Base-by-base conservation (phyloP, 495 filamentous ascomycete species). In the Glonium stellatum region DNA sequence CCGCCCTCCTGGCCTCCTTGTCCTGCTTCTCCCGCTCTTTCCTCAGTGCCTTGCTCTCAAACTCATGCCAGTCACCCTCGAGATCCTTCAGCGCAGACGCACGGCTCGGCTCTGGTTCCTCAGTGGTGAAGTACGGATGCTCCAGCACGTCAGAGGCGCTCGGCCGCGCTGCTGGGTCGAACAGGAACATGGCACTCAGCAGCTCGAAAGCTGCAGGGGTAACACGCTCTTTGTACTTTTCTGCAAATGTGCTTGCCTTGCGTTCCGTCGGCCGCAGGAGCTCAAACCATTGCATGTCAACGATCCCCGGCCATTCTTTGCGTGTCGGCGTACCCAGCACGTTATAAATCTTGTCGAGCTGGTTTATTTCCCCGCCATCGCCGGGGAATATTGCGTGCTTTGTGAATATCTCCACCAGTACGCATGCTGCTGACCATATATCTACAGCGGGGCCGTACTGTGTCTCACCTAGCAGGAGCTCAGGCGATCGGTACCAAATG, bases 21-120 rank as follows among this genome's bases (percentile, higher is more conserved):
- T 89, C 84, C 59, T 83, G 81, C 63, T 80, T 84, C 70, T 96
- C 92, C 65, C 87, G 90, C 70, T 95, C 92, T 64, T 92, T 92
- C 42, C 95, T 83, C 15, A 95, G 79, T 19, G 92, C 90, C 77
- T 99, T 99, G 22, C 89, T 95, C 77, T 99, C 95, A 69, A 97
- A 96, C 69, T 99, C 95, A 66, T 99, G 95, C 95, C 95, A 99
- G 65, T 99, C 95, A 42, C 95, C 95, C 69, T 91, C 82, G 22
- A 97, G 80, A 62, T 88, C 80, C 61, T 86, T 82, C 57, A 99
- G 79, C 87, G 95, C 93, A 67, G 85, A 75, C 51, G 91, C 89
- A 66, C 91, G 87, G 62, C 82, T 81, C 59, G 92, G 78, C 49
- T 76, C 70, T 31, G 95, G 95, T 68, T 92, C 85, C 73, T 97